Conservation (phyloP, 495 filamentous ascomycete genomes). For the Evernia prunastri region DNA sequence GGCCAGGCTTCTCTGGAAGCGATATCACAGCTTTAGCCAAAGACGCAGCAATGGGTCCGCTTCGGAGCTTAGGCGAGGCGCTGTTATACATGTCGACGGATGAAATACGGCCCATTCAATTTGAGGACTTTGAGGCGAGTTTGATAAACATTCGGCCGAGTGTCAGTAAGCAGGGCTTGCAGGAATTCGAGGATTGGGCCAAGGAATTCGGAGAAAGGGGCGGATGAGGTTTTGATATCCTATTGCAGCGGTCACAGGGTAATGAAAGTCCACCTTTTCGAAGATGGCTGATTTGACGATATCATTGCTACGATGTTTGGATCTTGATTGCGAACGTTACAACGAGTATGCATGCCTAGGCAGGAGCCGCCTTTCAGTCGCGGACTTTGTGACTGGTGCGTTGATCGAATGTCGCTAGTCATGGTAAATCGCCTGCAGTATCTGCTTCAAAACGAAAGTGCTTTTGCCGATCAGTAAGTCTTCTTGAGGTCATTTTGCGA, state of each 20-base stretch:
- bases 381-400: neutral
- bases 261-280: neutral
- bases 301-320: neutral
- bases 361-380: neutral
- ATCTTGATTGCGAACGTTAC: neutral
- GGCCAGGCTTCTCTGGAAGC: conserved; percentile 84
- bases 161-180: conserved; percentile 76
- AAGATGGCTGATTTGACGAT: neutral
- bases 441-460: neutral
- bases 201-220: conserved; percentile 87
- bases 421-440: neutral
- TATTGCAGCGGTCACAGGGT: neutral
- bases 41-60: conserved; percentile 95
- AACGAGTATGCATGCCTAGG: neutral
- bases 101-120: conserved; percentile 80
- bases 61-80: conserved; percentile 85
- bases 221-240: conserved; percentile 43
- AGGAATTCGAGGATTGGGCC: conserved; percentile 91
- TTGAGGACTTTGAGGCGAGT: conserved; percentile 80
- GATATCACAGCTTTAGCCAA: conserved; percentile 97
- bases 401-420: neutral
- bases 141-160: conserved; percentile 81
- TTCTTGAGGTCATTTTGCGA: neutral
- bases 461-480: neutral
- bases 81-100: conserved; percentile 87